Conservation (phyloP, 192 early-diverging fungal species). For the Oehlia diaphana region DNA sequence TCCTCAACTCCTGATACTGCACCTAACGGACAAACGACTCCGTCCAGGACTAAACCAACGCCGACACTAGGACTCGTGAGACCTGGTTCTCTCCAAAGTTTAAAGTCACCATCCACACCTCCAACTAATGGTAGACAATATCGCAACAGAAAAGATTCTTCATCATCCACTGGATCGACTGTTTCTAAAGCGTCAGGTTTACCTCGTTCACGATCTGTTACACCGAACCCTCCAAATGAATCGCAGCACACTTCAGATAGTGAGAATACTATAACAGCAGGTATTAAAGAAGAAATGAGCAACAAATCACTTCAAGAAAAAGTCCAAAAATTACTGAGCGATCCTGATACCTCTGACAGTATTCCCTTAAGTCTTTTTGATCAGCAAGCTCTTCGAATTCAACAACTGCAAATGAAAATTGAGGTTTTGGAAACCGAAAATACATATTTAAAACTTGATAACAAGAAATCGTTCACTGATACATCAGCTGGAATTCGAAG, state of each 20-base stretch:
- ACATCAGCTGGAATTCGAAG: constrained; percentile 32
- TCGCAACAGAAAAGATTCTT: neutral
- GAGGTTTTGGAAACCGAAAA: constrained; percentile 75
- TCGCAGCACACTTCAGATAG: constrained; percentile 13
- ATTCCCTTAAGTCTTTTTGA: constrained; percentile 29
- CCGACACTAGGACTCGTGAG: neutral
- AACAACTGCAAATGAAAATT: constrained; percentile 62
- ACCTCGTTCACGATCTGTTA: constrained; percentile 1
- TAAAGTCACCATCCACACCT: neutral
- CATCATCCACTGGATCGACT: neutral
- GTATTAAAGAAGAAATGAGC: constrained; percentile 18
- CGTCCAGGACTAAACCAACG: neutral
- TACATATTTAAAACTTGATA: constrained; percentile 63
- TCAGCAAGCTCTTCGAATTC: constrained; percentile 44
- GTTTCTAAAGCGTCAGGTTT: neutral
- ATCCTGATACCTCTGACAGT: constrained; percentile 18
- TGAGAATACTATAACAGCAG: neutral
- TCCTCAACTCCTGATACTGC: neutral
- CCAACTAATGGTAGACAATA: neutral
- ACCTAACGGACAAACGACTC: neutral
- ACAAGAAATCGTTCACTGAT: constrained; percentile 60
- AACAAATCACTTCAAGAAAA: constrained; percentile 27
- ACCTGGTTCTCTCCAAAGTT: neutral
- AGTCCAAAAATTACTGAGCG: constrained; percentile 21
- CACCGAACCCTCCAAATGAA: constrained; percentile 4